phyloP scores from a whole-genome alignment of 441 rosid species.

The Oxalis stricta region DNA sequence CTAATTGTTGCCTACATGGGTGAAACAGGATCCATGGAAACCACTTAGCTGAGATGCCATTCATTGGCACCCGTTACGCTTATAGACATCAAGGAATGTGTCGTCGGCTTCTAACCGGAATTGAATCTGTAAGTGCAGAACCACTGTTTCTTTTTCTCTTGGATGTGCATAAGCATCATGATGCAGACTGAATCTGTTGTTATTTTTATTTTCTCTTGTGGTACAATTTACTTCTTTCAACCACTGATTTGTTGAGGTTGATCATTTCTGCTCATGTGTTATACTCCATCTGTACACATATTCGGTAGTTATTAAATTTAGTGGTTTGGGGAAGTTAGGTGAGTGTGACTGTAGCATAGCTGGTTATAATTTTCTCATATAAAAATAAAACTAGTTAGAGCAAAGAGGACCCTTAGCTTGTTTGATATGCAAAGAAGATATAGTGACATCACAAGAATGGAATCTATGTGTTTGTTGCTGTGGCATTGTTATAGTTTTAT shows the following conservation, averaged over 20 bases:
- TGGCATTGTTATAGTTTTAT: too few species aligned
- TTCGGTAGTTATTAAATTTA: too few species aligned
- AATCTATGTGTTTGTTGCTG: too few species aligned
- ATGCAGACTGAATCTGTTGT: not conserved
- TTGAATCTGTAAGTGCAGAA: constrained; percentile 53
- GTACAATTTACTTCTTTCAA: not conserved
- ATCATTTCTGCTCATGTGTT: not conserved
- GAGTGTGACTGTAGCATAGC: too few species aligned
- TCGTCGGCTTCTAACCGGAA: constrained; percentile 61
- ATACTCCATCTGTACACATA: not conserved
- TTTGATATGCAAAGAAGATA: too few species aligned
- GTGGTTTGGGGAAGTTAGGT: constrained; percentile 2
- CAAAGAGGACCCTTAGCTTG: too few species aligned
- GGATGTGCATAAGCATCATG: not conserved
- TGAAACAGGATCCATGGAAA: constrained; percentile 71
- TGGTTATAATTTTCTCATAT: too few species aligned
- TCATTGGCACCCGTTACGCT: constrained; percentile 73
- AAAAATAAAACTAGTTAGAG: too few species aligned
- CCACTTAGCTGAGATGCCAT: constrained; percentile 93
- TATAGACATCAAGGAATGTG: constrained; percentile 96
- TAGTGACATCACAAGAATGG: too few species aligned
- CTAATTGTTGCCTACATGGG: constrained; percentile 8
- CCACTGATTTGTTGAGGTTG: not conserved
- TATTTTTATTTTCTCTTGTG: not conserved
- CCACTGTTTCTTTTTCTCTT: not conserved